These are phyloP conservation scores for Wallacemonas sp. DNA, from an alignment of 208 protist species.

Conservation along the genomic window DNA sequence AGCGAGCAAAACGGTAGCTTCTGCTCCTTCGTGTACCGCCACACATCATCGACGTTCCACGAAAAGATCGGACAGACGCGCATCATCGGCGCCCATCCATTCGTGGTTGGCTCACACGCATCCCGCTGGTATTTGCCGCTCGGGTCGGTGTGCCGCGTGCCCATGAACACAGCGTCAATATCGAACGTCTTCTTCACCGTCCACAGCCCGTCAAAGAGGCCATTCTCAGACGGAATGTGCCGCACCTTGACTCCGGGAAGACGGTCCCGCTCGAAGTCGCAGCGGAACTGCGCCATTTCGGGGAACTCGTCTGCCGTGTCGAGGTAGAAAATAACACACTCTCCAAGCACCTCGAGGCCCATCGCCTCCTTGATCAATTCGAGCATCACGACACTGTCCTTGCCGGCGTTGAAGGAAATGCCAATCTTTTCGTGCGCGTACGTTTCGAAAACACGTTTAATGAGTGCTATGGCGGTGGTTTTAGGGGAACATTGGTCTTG, in stretches of 20 bases:
- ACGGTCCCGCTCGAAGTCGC: slow-evolving; percentile 39
- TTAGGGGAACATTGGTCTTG: background rate
- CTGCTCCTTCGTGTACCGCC: slow-evolving; percentile 64
- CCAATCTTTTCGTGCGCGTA: slow-evolving; percentile 60
- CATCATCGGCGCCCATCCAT: slow-evolving; percentile 87
- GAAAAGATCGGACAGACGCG: slow-evolving; percentile 84
- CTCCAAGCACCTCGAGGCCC: slow-evolving; percentile 32
- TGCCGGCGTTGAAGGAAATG: slow-evolving; percentile 92
- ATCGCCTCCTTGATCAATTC: slow-evolving; percentile 63
- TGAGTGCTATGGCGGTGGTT: slow-evolving; percentile 28
- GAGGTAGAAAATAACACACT: slow-evolving; percentile 64
- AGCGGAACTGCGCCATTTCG: slow-evolving; percentile 73
- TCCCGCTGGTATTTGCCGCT: slow-evolving; percentile 55
- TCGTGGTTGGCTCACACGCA: slow-evolving; percentile 61
- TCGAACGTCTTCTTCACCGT: slow-evolving; percentile 37
- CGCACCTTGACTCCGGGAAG: slow-evolving; percentile 36
- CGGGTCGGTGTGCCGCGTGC: slow-evolving; percentile 82
- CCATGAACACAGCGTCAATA: slow-evolving; percentile 84
- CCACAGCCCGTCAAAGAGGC: slow-evolving; percentile 65
- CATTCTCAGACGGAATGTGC: slow-evolving; percentile 24
- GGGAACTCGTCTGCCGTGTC: slow-evolving; percentile 65
- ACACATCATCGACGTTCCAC: slow-evolving; percentile 82
- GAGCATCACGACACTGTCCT: slow-evolving; percentile 89
- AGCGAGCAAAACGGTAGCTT: slow-evolving; percentile 86
- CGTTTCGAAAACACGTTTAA: slow-evolving; percentile 34